These are phyloP conservation scores for Plasmodium vivax DNA, from an alignment of 169 alveolate genomes.

Conservation along the genomic window DNA sequence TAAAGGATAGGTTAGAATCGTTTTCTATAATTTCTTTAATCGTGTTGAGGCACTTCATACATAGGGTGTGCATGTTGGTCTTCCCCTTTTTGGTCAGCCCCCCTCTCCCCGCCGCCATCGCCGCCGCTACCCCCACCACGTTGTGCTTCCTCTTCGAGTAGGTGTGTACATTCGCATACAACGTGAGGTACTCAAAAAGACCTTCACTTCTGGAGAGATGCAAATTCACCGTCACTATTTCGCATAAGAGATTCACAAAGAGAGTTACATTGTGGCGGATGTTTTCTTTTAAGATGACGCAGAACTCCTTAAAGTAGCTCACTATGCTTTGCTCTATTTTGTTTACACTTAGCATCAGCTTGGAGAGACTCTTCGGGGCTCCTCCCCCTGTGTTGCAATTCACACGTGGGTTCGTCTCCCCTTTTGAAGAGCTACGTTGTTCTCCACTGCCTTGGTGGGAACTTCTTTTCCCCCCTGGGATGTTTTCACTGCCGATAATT, in stretches of 20 bases:
- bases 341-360: slow-evolving; percentile 43
- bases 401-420: neutral
- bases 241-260: slow-evolving; percentile 69
- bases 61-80: neutral
- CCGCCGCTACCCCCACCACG: neutral
- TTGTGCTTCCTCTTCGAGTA: slow-evolving; percentile 18
- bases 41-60: slow-evolving; percentile 47
- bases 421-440: neutral
- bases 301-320: slow-evolving; percentile 36
- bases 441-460: neutral
- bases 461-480: neutral
- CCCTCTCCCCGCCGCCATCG: neutral
- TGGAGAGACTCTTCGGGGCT: neutral
- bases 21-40: slow-evolving; percentile 51
- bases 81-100: neutral
- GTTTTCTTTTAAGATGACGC: slow-evolving; percentile 28
- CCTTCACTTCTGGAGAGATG: slow-evolving; percentile 32
- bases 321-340: slow-evolving; percentile 23
- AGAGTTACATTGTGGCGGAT: slow-evolving; percentile 20
- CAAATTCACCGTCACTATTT: slow-evolving; percentile 61
- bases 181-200: slow-evolving; percentile 21
- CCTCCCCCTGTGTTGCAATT: neutral
- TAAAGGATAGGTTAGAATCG: slow-evolving; percentile 36
- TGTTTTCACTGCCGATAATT: neutral
- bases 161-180: slow-evolving; percentile 23